Base-by-base conservation (phyloP, 148 eudicot genomes). In the Fagopyrum esculentum region DNA sequence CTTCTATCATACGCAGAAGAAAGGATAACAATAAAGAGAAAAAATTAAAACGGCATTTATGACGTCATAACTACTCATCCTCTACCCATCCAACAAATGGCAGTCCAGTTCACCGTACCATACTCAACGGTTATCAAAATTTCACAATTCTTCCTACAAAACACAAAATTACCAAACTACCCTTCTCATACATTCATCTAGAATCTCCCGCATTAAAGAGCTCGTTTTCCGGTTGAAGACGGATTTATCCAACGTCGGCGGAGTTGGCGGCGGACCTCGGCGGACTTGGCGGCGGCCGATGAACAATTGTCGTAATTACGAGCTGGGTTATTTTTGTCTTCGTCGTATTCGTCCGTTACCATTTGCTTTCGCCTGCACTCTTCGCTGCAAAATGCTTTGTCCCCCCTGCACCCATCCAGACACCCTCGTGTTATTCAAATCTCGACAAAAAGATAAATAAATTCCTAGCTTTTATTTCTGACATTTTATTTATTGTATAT, bases 401-500 rank as follows among this genome's bases (percentile, higher is more conserved):
- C 84, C 82, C 90, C 90, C 76, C 90, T 85, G 83, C 69, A 40
- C 74, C 55, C 54, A 46, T 66, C 71, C 71, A 66, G 43, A 45
- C 45, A 13, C 47, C 4, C 47, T 43, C 46, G 15, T 66, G 71
- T 66, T 35, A 66, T 66, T 12, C 47, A 13, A 13, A 13, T 66
- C 47, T 66, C 71, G 10, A 66, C 46, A 66, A 66, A 66, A 66
- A 5, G 5, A 35, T 35, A 35, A 35, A 35, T 35, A 66, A 40
- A 35, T 13, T 35, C 17, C n/a, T 35, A 66, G 16, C 40, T 35
- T 61, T 26, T 26, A 61, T 4, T 43, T 10, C 68, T 61, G 68
- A 61, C 68, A 61, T 61, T 0, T 29, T 26, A 61, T 61, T 26
- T 1, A 61, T 29, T 61, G 68, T 43, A 9, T 22, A 59, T 61